Evolutionary conservation across 495 filamentous ascomycete genomes (phyloP), one percentile per base, ranked within the genome.

Genomic region (Xylona heveae): DNA sequence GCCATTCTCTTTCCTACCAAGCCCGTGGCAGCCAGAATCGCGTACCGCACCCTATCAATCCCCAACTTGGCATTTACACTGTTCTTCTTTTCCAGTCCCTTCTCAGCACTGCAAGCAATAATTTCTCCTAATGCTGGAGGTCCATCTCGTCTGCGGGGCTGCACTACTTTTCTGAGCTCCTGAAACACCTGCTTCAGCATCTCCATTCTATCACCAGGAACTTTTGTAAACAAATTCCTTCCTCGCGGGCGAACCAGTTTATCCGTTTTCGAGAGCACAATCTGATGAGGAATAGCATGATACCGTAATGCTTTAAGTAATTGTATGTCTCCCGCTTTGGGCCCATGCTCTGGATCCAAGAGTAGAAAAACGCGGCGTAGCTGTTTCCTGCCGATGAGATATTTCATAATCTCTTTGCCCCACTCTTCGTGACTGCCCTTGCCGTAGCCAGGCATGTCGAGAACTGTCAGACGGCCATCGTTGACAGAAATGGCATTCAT

Each of bases 391-490:
- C 18, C 13, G 26, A 10, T 34, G n/a, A 38, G 19, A 25, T 38
- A 38, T 24, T 38, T 38, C 36, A 38, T 36, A 19, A 91, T 83
- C 53, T 94, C 74, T 38, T 53, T 51, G 2, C 88, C 88, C 85
- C 85, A 94, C 40, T 73, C 74, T 24, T 61, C 48, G 27, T 67
- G 55, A 44, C 75, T 79, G 4, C 68, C 76, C 33, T 74, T 61
- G 3, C 90, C 88, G 45, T 97, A 97, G 1, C 88, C 90, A 5
- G 88, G 90, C 80, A 90, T 85, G 51, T 97, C 90, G 22, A 93
- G 54, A 7, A 88, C 42, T 5, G 70, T 56, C 30, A 91, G 45
- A 8, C 66, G 58, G 32, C 74, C 63, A 33, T 58, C 56, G 13
- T 61, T 58, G 27, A 93, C 73, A 2, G 69, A 72, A 50, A 81